These are phyloP conservation scores for Globisporangium orthogonon DNA, from an alignment of 352 stramenopile genomes.

Conservation along the genomic window DNA sequence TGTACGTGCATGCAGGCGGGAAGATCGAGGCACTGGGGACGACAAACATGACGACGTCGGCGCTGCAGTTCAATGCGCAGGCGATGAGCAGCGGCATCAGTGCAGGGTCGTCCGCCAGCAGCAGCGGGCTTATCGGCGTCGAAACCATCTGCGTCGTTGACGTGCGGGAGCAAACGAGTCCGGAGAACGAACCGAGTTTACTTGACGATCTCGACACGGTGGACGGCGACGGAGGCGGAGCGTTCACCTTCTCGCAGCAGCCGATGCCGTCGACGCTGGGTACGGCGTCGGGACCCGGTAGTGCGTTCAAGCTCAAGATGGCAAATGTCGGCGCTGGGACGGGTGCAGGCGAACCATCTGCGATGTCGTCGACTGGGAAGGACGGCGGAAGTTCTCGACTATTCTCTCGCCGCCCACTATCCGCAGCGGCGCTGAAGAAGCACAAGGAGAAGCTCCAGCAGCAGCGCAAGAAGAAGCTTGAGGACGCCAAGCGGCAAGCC, in stretches of 20 bases:
- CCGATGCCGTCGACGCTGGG: neutral
- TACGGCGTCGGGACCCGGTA: conserved; percentile 25
- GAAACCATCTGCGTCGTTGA: conserved; percentile 94
- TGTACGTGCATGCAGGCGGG: conserved; percentile 94
- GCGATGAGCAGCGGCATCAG: conserved; percentile 27
- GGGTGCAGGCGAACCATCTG: conserved; percentile 14
- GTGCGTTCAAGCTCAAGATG: conserved; percentile 59
- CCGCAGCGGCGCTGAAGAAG: conserved; percentile 59
- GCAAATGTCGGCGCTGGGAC: conserved; percentile 16
- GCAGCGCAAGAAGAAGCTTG: conserved; percentile 58
- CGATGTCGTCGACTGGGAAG: conserved; percentile 27
- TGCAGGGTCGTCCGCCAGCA: neutral
- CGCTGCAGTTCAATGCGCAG: conserved; percentile 39
- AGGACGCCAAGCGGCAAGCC: conserved; percentile 44
- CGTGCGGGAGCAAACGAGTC: conserved; percentile 78
- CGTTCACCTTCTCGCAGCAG: neutral
- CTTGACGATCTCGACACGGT: conserved; percentile 4
- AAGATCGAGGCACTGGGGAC: conserved; percentile 94
- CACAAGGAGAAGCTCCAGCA: conserved; percentile 59
- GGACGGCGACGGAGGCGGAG: neutral
- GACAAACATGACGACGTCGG: conserved; percentile 24
- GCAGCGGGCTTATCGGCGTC: conserved; percentile 70
- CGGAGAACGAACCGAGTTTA: neutral
- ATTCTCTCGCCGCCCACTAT: conserved; percentile 56
- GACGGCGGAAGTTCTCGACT: conserved; percentile 48